Evolutionary conservation across 164 flowering plant genomes (phyloP).

Genomic region (Vitis rotundifolia): DNA sequence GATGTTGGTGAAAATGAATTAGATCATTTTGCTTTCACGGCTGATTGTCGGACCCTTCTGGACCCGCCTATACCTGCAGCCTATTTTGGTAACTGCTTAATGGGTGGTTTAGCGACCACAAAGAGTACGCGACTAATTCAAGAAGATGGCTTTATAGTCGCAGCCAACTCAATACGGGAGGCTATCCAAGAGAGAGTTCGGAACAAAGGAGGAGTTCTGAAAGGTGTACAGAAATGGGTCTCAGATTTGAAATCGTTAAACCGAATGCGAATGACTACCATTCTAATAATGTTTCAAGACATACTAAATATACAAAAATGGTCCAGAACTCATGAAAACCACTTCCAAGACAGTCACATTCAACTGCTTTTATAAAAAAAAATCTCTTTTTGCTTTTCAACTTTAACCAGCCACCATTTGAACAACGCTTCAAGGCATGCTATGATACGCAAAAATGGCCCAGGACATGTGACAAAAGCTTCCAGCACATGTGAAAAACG

Average conservation of each 20-base stretch:
- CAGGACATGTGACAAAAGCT: too few relatives aligned
- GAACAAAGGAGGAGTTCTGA: neutral
- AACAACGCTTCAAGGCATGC: too few relatives aligned
- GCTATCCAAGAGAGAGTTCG: conserved; percentile 1
- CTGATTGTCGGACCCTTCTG: conserved; percentile 19
- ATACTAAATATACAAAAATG: too few relatives aligned
- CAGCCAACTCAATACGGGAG: conserved; percentile 7
- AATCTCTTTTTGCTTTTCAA: too few relatives aligned
- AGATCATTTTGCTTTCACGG: neutral
- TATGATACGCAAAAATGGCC: too few relatives aligned
- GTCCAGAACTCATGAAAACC: too few relatives aligned
- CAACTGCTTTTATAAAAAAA: too few relatives aligned
- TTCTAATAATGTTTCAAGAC: too few relatives aligned
- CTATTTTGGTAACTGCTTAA: conserved; percentile 37
- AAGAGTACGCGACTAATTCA: conserved; percentile 1
- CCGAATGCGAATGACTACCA: too few relatives aligned
- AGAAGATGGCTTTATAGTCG: conserved; percentile 23
- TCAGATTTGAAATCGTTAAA: neutral
- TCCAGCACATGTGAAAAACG: too few relatives aligned
- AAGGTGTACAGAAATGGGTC: neutral
- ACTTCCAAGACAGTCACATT: too few relatives aligned
- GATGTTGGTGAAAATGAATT: neutral
- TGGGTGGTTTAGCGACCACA: neutral
- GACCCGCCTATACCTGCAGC: conserved; percentile 21
- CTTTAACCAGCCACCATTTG: too few relatives aligned